A percentile compares a stretch with the other conserved stretches of the same genome.
Evolutionary conservation across 2,329 filamentous ascomycete genomes (phyloP).

Genomic region (Blastomyces percursus): DNA sequence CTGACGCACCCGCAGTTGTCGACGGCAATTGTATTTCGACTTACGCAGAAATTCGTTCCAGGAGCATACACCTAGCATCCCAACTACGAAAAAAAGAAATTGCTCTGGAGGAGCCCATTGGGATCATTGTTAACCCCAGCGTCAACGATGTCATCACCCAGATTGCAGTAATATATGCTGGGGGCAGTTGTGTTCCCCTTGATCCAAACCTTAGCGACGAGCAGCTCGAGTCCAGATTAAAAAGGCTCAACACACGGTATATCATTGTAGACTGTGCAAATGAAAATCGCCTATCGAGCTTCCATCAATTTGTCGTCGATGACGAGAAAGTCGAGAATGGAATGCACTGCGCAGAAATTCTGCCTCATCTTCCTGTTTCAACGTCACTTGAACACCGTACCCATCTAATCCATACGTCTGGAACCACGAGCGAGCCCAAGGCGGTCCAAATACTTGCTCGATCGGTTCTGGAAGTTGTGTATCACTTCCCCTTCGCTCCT

Average conservation of each 20-base stretch:
- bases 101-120: constrained; percentile 14
- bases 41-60: constrained; percentile 11
- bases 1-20: constrained; percentile 9
- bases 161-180: constrained; percentile 18
- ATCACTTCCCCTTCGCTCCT: constrained; percentile 14
- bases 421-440: constrained; percentile 9
- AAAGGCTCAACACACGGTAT: constrained; percentile 8
- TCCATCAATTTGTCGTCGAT: not conserved
- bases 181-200: constrained; percentile 17
- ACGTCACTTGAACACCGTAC: constrained; percentile 8
- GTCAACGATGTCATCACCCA: constrained; percentile 16
- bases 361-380: not conserved
- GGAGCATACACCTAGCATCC: constrained; percentile 7
- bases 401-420: constrained; percentile 8
- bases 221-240: constrained; percentile 13
- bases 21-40: constrained; percentile 9
- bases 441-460: constrained; percentile 17
- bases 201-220: constrained; percentile 16
- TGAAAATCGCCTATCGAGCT: not conserved
- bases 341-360: not conserved
- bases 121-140: constrained; percentile 15
- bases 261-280: constrained; percentile 11
- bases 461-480: constrained; percentile 16
- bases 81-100: constrained; percentile 1
- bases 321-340: not conserved